Evolutionary conservation across 192 early-diverging fungal genomes (phyloP), one percentile per base, ranked within the genome.

Genomic region (Geranomyces michiganensis): DNA sequence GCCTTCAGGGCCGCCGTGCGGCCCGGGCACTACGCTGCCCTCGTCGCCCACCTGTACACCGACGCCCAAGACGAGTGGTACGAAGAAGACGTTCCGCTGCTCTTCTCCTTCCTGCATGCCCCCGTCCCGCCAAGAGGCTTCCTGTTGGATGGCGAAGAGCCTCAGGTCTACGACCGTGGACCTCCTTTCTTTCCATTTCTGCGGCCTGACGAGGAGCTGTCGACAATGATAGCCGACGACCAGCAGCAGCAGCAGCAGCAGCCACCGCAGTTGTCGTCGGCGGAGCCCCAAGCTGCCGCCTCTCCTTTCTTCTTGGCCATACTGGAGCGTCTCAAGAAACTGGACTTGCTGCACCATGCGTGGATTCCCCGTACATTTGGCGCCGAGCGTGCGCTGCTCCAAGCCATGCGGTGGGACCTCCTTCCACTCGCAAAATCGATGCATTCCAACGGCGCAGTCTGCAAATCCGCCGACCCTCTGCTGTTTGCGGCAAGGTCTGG

Each of bases 241-340:
- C n/a, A n/a, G n/a, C n/a, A n/a, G n/a, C n/a, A n/a, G n/a, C n/a
- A n/a, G n/a, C n/a, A n/a, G n/a, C n/a, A n/a, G n/a, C n/a, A n/a
- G n/a, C n/a, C n/a, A n/a, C n/a, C n/a, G n/a, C n/a, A n/a, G n/a
- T n/a, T n/a, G n/a, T n/a, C n/a, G 5, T 41, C 36, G 3, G 51
- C 17, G 6, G 26, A 3, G 6, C 4, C 51, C 19, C 21, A 53
- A 15, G 6, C 51, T 53, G 21, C 4, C 21, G 51, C 21, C 7
- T 53, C 51, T 17, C 51, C 51, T n/a, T 53, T 53, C 51, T 53
- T 53, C 51, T 53, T 53, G 4, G 51, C 51, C 51, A 53, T 53
- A 4, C 17, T 53, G 51, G 51, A 53, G 15, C 3, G 17, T 15
- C 6, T 53, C 21, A 53, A 53, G 51, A 15, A 3, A 17, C 51